These are phyloP conservation scores for Mucor ambiguus DNA, from an alignment of 371 early-diverging fungal species.

Conservation along the genomic window DNA sequence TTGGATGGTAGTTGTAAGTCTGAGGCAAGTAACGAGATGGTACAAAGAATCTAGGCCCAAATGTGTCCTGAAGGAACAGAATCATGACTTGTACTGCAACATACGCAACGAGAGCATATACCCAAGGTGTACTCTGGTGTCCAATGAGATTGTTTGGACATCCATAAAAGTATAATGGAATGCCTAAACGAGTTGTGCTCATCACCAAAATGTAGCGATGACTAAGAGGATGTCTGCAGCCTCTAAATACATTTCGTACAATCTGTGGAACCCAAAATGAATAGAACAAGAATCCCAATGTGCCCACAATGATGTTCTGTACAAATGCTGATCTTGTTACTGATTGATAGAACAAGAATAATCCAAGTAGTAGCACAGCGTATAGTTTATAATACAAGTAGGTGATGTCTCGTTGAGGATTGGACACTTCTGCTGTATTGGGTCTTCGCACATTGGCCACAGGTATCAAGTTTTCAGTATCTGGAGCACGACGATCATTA, in stretches of 20 bases:
- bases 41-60: constrained; percentile 77
- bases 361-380: constrained; percentile 59
- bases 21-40: constrained; percentile 72
- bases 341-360: constrained; percentile 71
- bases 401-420: constrained; percentile 26
- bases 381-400: constrained; percentile 34
- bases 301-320: constrained; percentile 50
- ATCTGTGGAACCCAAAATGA: constrained; percentile 88
- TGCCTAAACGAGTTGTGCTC: constrained; percentile 61
- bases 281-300: constrained; percentile 56
- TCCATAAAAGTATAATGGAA: constrained; percentile 69
- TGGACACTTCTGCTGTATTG: constrained; percentile 18
- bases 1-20: constrained; percentile 72
- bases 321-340: constrained; percentile 55
- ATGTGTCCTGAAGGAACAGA: constrained; percentile 68
- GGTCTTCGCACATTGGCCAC: constrained; percentile 21
- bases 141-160: constrained; percentile 65
- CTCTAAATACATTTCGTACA: constrained; percentile 63
- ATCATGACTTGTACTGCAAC: constrained; percentile 61
- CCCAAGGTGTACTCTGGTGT: constrained; percentile 54
- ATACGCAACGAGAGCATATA: constrained; percentile 59
- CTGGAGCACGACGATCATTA: not conserved
- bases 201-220: constrained; percentile 64
- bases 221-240: constrained; percentile 64
- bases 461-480: constrained; percentile 17